These are phyloP conservation scores for Neurospora hispaniola DNA, from an alignment of 495 filamentous ascomycete species.

Conservation along the genomic window DNA sequence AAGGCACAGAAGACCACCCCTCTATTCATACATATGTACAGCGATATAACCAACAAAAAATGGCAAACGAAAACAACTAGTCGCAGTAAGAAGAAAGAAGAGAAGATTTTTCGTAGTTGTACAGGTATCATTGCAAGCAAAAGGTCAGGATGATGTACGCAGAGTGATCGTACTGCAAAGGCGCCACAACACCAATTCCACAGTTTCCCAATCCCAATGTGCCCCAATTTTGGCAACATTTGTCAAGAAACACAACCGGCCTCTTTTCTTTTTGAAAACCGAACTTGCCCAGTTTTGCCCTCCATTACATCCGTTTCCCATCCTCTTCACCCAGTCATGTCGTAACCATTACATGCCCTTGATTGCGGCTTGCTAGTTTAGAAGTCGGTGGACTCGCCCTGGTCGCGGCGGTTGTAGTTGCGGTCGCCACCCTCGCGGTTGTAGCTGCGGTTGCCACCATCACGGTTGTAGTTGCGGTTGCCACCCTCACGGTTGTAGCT, in stretches of 20 bases:
- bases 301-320: not conserved
- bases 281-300: not conserved
- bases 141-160: not conserved
- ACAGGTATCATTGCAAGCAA: conserved; percentile 1
- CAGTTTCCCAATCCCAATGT: not conserved
- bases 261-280: not conserved
- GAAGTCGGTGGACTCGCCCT: not conserved
- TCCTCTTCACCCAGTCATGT: not conserved
- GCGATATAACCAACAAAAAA: not conserved
- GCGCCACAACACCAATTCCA: not conserved
- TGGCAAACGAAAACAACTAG: not conserved
- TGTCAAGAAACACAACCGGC: not conserved
- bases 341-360: not conserved
- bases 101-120: not conserved
- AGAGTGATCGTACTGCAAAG: not conserved
- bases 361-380: not conserved
- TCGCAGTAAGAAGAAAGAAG: not conserved
- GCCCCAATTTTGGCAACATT: not conserved
- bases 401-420: not conserved
- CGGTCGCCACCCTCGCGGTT: no score
- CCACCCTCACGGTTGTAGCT: not conserved
- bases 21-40: not conserved
- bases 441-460: not conserved
- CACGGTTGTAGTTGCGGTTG: not conserved
- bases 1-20: not conserved